Conservation (phyloP, 495 filamentous ascomycete genomes). For the Rhypophila decipiens region DNA sequence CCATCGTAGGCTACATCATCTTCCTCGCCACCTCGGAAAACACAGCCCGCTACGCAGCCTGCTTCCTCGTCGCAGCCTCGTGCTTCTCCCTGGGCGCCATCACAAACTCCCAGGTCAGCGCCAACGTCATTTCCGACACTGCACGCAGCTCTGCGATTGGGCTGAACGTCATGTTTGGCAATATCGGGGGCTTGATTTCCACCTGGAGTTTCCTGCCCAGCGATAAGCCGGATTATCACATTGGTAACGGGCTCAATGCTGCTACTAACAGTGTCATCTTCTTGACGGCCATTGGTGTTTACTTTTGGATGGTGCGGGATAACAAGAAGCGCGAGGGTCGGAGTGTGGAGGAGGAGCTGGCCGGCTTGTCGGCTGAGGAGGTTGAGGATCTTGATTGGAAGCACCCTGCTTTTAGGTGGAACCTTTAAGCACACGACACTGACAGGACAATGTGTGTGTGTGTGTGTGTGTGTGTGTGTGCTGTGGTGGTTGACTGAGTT, state of each 20-base stretch:
- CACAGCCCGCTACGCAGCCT: constrained; percentile 60
- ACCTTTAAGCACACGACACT: too few species aligned
- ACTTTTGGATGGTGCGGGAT: constrained; percentile 58
- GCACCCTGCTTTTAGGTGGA: constrained; percentile 65
- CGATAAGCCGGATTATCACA: constrained; percentile 62
- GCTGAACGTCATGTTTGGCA: constrained; percentile 59
- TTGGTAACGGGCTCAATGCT: constrained; percentile 70
- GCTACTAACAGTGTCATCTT: constrained; percentile 51
- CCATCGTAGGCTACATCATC: constrained; percentile 66
- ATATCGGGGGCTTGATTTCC: constrained; percentile 62
- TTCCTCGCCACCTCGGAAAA: constrained; percentile 53
- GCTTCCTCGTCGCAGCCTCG: constrained; percentile 60
- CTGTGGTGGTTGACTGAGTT: too few species aligned
- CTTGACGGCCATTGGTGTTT: constrained; percentile 36
- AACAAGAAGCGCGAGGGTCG: constrained; percentile 52
- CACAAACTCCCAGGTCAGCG: constrained; percentile 58
- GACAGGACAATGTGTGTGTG: too few species aligned
- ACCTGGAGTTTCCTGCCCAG: constrained; percentile 64
- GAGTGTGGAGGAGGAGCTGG: constrained; percentile 50
- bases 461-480: too few species aligned
- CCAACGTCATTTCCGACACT: constrained; percentile 67
- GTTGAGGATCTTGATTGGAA: constrained; percentile 66
- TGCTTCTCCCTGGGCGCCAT: constrained; percentile 65
- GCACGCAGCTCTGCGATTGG: constrained; percentile 60
- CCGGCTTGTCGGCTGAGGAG: constrained; percentile 47